These are phyloP conservation scores for Santalum album DNA, from an alignment of 164 flowering plant genomes.

Conservation along the genomic window DNA sequence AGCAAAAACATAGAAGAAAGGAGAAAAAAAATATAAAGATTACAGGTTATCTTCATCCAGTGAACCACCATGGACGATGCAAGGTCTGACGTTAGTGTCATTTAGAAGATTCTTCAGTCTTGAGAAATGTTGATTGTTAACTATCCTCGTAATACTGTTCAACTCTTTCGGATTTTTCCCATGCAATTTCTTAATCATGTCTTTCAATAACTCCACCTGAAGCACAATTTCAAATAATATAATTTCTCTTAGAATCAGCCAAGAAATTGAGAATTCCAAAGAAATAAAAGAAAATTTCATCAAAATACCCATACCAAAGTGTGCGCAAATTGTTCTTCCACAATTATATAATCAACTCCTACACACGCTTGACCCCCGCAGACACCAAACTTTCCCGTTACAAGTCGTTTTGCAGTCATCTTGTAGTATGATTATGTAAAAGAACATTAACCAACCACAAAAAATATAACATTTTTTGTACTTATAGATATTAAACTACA, in stretches of 20 bases:
- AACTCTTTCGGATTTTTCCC: conserved; percentile 25
- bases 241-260: no score
- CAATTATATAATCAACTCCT: conserved; percentile 29
- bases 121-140: conserved; percentile 24
- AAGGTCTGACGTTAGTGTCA: conserved; percentile 18
- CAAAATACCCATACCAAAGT: conserved; percentile 27
- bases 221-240: no score
- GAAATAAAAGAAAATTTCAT: no score
- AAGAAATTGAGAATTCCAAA: no score
- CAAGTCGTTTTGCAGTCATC: conserved; percentile 27
- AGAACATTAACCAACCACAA: no score
- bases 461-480: background rate
- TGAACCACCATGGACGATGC: conserved; percentile 28
- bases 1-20: no score
- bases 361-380: conserved; percentile 47
- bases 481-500: background rate
- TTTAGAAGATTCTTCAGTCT: conserved; percentile 25
- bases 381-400: conserved; percentile 27
- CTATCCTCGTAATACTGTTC: conserved; percentile 24
- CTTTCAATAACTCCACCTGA: conserved; percentile 29
- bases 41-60: conserved; percentile 33
- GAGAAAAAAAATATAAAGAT: no score
- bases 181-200: conserved; percentile 17
- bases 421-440: background rate
- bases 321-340: conserved; percentile 17